Base-by-base conservation (phyloP, 2,329 filamentous ascomycete genomes). In the Colletotrichum tropicale region DNA sequence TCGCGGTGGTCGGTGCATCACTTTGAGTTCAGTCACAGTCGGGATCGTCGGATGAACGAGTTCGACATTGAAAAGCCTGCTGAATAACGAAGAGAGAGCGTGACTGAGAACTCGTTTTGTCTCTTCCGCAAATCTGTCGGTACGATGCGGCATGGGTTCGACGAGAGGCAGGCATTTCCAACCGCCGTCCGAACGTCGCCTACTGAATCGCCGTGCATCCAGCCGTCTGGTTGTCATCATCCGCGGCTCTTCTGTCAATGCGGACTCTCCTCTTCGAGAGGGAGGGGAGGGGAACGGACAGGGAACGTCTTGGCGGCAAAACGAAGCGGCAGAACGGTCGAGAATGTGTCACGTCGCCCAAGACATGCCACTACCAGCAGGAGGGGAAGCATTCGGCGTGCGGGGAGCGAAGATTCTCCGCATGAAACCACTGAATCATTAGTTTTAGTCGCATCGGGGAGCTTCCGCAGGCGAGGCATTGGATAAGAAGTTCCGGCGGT, bases 391-490 rank as follows among this genome's bases (percentile, higher is more conserved):
- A 28, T 52, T 65, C 48, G 38, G 28, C 43, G 32, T 43, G 30
- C 24, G 36, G 65, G 36, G 28, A 43, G 34, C 24, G 24, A 65
- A 26, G 56, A 24, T 38, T 58, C 60, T 70, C 28, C 36, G 55
- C 56, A 71, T 76, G 66, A 77, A 74, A 62, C 48, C 16, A 13
- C 21, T 43, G 64, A 74, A 74, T 65, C 56, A 34, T 30, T 48
- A 18, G 32, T 28, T 36, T 61, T 32, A 18, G 32, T 75, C 56
- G 55, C 38, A 43, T 64, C 56, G 32, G 61, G 73, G 43, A 36
- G n/a, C 15, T 30, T 67, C 65, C 70, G 64, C n/a, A 21, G 30
- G 16, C n/a, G 13, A 56, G 12, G 32, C 10, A 21, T 36, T 16
- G n/a, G 43, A 43, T n/a, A 26, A 48, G 18, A 36, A 30, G 18